A percentile compares a stretch with the other conserved stretches of the same genome.
phyloP scores from a whole-genome alignment of 2,329 filamentous ascomycete species.

The Penicillium sp. region DNA sequence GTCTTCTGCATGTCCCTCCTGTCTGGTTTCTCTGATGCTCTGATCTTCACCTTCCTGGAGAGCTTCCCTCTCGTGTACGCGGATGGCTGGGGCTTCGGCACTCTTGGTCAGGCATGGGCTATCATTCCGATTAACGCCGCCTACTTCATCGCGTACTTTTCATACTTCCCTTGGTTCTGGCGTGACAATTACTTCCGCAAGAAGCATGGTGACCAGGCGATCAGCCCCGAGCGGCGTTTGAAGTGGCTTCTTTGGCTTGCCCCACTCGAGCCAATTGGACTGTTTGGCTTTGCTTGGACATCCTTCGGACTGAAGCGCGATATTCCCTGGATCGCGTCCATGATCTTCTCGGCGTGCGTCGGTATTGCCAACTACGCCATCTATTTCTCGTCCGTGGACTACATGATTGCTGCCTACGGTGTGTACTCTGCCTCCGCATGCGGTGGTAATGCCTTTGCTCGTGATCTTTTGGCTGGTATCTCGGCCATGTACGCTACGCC shows the following conservation, averaged over 20 bases:
- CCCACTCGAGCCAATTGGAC: slow-evolving; percentile 57
- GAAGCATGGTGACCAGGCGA: slow-evolving; percentile 44
- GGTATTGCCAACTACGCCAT: slow-evolving; percentile 67
- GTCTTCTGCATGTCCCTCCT: slow-evolving; percentile 54
- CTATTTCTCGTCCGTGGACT: slow-evolving; percentile 69
- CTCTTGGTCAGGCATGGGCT: slow-evolving; percentile 52
- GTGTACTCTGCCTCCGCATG: slow-evolving; percentile 67
- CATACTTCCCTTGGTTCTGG: slow-evolving; percentile 49
- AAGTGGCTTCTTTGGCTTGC: slow-evolving; percentile 60
- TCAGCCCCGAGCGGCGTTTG: slow-evolving; percentile 59
- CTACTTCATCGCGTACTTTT: slow-evolving; percentile 57
- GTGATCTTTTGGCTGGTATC: slow-evolving; percentile 66
- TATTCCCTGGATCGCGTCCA: slow-evolving; percentile 60
- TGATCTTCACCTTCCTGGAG: slow-evolving; percentile 61
- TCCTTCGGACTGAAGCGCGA: slow-evolving; percentile 56
- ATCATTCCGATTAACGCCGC: slow-evolving; percentile 63
- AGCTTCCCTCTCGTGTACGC: slow-evolving; percentile 52
- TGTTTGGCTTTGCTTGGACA: slow-evolving; percentile 65
- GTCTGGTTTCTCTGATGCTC: slow-evolving; percentile 53
- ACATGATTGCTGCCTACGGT: slow-evolving; percentile 68
- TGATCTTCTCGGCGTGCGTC: slow-evolving; percentile 59
- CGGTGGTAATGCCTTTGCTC: slow-evolving; percentile 66
- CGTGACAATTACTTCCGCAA: slow-evolving; percentile 36
- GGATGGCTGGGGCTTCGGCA: slow-evolving; percentile 54
- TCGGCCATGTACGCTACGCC: slow-evolving; percentile 62